Evolutionary conservation across 1,139 yeast species (phyloP).

Genomic region (Hemisphaericaspora subhashii): DNA sequence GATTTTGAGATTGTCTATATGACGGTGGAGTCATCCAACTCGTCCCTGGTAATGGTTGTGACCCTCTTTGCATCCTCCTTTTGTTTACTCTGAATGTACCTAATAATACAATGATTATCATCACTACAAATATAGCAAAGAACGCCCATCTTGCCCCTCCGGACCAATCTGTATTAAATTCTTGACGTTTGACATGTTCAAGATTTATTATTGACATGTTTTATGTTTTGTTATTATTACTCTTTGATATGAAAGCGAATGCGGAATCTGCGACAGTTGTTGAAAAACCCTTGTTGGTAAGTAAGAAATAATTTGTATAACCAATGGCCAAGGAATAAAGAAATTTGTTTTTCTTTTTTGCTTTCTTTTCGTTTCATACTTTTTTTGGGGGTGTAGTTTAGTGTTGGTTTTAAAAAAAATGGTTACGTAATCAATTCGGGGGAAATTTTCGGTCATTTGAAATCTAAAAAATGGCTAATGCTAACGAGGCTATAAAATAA

Average conservation of each 20-base stretch:
- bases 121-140: constrained; percentile 51
- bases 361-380: no score
- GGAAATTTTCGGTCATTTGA: no score
- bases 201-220: background rate
- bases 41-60: constrained; percentile 75
- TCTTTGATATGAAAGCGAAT: no score
- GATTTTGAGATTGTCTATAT: constrained; percentile 71
- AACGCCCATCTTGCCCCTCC: constrained; percentile 58
- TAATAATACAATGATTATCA: constrained; percentile 48
- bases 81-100: constrained; percentile 60
- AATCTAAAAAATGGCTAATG: no score
- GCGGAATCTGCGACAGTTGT: no score
- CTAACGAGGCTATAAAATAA: background rate
- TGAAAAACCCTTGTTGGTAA: no score
- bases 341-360: background rate
- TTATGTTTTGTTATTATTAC: background rate
- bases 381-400: background rate
- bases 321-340: no score
- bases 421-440: no score
- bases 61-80: constrained; percentile 59
- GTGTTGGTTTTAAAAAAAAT: background rate
- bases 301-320: no score
- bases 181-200: constrained; percentile 9
- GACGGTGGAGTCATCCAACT: constrained; percentile 92
- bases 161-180: constrained; percentile 22